A percentile compares a stretch with the other conserved stretches of the same genome.
These are phyloP conservation scores for Chrysoporthe austroafricana DNA, from an alignment of 2,329 filamentous ascomycete genomes.

Conservation along the genomic window DNA sequence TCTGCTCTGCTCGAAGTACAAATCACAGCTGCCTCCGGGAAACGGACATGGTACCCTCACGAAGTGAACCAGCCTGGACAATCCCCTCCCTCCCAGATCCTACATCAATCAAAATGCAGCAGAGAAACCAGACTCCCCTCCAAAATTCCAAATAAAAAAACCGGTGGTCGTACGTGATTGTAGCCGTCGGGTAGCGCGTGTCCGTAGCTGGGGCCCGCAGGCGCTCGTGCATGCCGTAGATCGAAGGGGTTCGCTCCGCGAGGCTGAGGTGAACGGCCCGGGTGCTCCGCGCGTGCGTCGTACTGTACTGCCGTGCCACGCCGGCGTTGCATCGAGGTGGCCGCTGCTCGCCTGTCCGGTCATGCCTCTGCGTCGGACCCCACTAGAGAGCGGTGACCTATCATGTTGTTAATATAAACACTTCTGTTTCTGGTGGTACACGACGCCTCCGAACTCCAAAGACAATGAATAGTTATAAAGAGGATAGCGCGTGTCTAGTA, in stretches of 20 bases:
- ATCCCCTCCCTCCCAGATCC: not conserved
- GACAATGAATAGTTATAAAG: not conserved
- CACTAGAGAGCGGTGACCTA: slow-evolving; percentile 23
- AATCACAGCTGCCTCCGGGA: not conserved
- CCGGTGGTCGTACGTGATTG: not conserved
- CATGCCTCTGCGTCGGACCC: slow-evolving; percentile 9
- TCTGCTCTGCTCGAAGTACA: not conserved
- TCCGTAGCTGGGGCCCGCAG: not conserved
- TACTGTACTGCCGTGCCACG: not conserved
- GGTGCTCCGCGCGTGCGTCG: not conserved
- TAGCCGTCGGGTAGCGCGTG: not conserved
- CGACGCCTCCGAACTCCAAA: not conserved
- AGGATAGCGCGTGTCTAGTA: slow-evolving; percentile 15
- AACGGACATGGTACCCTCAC: not conserved
- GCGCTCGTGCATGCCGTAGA: not conserved
- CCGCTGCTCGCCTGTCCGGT: not conserved
- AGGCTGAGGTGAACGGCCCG: not conserved
- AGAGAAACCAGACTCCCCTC: not conserved
- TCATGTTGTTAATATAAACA: slow-evolving; percentile 18
- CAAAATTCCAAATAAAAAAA: not conserved
- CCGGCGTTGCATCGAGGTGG: not conserved
- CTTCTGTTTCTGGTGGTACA: not conserved
- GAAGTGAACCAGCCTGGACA: not conserved
- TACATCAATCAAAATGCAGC: not conserved
- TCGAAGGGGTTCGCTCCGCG: not conserved